Conservation (phyloP, 2,329 filamentous ascomycete species). For the Venturia pyrina region DNA sequence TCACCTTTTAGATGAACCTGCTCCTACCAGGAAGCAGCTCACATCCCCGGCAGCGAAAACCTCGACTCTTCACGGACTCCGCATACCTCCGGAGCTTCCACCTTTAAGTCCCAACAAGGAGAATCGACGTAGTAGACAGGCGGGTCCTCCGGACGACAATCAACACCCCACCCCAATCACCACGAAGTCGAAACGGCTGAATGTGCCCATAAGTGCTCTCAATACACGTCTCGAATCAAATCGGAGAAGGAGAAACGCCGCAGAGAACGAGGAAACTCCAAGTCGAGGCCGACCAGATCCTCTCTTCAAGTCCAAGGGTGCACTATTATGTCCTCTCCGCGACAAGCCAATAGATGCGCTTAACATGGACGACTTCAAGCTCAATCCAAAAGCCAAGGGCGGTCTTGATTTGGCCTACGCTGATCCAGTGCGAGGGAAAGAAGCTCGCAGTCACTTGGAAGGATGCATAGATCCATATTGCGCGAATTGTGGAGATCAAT, state of each 20-base stretch:
- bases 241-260: not conserved
- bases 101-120: not conserved
- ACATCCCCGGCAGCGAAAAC: not conserved
- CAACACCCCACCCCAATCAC: not conserved
- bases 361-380: conserved; percentile 63
- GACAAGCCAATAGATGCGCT: conserved; percentile 48
- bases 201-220: not conserved
- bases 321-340: not conserved
- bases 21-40: not conserved
- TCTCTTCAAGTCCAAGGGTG: not conserved
- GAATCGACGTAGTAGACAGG: not conserved
- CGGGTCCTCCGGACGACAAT: not conserved
- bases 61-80: not conserved
- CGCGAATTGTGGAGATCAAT: conserved; percentile 53
- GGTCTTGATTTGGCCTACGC: conserved; percentile 63
- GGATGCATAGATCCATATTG: conserved; percentile 69
- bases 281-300: not conserved
- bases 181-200: not conserved
- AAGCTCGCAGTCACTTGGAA: conserved; percentile 58
- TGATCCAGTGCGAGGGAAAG: conserved; percentile 62
- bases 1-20: not conserved
- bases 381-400: conserved; percentile 55
- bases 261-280: not conserved
- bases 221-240: not conserved
- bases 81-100: not conserved